Base-by-base conservation (phyloP, 192 early-diverging fungal genomes). In the Coemansia sp. region DNA sequence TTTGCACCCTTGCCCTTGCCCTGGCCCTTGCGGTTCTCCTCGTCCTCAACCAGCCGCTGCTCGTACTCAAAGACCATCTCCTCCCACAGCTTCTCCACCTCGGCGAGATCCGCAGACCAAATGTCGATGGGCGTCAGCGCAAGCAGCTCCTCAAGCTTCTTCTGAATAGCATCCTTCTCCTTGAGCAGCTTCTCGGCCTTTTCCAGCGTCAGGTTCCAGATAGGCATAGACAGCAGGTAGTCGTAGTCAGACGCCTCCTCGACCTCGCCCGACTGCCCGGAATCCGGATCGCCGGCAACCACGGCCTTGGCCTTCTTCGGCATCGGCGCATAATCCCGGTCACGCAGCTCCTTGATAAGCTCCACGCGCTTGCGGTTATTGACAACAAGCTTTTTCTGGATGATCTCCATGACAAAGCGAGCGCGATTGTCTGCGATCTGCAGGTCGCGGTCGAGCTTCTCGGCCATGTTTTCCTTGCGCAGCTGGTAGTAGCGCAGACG, bases 351-450 rank as follows among this genome's bases (percentile, higher is more conserved):
- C 27, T 83, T 72, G 27, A 94, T 68, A 6, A 97, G 79, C 0
- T 88, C 88, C 2, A 68, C 68, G 74, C 90, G 89, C 84, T 94
- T 95, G 67, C 90, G 85, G 69, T 95, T 95, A 62, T 90, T 85
- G 39, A 95, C 89, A 24, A 84, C 64, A 7, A 99, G 83, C 52
- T 88, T 86, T 35, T 88, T 88, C 19, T 90, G 69, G 60, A 98
- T 93, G 53, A 98, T 93, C 81, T 95, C 92, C 42, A 85, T 67
- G 36, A 98, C 90, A 58, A 99, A 99, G 9, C 90, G 85, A 14
- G 88, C 88, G 61, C 91, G 91, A 79, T 95, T 95, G 58, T 93
- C 87, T 4, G 92, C 68, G 9, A 85, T 78, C 42, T 77, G 82
- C 68, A 85, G 84, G 29, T 93, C 88, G 53, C 84, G 83, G 13